Percentiles rank a stretch among this genome's conserved stretches.
Evolutionary conservation across 768 basidiomycete genomes (phyloP).

Genomic region (Candolleomyces efflorescens): DNA sequence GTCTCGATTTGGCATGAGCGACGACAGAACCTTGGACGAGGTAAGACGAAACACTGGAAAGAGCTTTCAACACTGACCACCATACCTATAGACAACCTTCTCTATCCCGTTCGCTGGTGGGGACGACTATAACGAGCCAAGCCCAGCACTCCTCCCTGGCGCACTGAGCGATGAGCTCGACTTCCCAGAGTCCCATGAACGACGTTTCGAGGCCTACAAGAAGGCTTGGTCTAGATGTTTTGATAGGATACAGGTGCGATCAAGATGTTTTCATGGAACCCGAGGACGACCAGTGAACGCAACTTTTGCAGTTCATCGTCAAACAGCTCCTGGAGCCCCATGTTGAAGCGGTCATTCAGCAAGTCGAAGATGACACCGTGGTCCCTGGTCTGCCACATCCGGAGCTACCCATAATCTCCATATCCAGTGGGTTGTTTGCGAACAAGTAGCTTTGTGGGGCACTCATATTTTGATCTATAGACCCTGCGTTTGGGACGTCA

Average conservation of each 20-base stretch:
- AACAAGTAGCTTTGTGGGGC: background rate
- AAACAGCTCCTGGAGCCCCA: background rate
- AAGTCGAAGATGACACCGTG: constrained; percentile 44
- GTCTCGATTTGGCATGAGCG: background rate
- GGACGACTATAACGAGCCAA: background rate
- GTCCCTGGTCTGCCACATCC: constrained; percentile 54
- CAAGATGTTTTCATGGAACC: constrained; percentile 15
- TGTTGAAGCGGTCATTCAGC: constrained; percentile 27
- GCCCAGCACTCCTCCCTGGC: background rate
- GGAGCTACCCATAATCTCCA: constrained; percentile 57
- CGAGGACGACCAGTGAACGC: constrained; percentile 44
- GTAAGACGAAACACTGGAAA: background rate
- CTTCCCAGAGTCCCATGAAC: background rate
- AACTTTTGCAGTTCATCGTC: constrained; percentile 29
- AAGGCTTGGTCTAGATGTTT: constrained; percentile 59
- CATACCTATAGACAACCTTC: constrained; percentile 4
- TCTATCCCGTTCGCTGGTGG: constrained; percentile 7
- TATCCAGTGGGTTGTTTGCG: constrained; percentile 41
- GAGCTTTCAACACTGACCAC: background rate
- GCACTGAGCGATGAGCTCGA: background rate
- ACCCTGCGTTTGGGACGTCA: constrained; percentile 40
- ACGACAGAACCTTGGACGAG: background rate
- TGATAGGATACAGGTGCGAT: constrained; percentile 47
- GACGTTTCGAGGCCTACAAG: constrained; percentile 49
- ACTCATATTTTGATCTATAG: constrained; percentile 17